A percentile compares a stretch with the other conserved stretches of the same genome.
Evolutionary conservation across 1,284 basidiomycete species (phyloP).

Genomic region (Schizophyllum commune): DNA sequence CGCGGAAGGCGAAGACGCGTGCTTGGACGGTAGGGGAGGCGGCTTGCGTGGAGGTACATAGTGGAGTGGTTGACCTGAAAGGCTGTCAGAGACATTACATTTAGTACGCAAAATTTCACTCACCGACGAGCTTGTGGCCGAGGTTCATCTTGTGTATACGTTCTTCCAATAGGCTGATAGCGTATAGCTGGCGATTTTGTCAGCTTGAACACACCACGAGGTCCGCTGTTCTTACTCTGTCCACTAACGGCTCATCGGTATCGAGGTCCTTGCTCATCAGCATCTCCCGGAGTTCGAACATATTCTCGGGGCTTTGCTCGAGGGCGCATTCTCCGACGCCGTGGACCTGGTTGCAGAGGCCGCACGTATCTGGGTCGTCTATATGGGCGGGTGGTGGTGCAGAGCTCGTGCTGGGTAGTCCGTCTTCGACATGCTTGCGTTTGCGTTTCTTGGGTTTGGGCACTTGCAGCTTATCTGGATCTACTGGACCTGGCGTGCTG

Average conservation of each 20-base stretch:
- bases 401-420: not conserved
- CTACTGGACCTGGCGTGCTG: not conserved
- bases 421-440: not conserved
- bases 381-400: conserved; percentile 6
- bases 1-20: too few relatives aligned
- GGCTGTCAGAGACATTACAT: too few relatives aligned
- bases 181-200: not conserved
- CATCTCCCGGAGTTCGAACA: conserved; percentile 61
- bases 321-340: conserved; percentile 47
- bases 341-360: conserved; percentile 56
- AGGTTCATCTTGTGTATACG: not conserved
- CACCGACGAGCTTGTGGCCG: not conserved
- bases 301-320: conserved; percentile 54
- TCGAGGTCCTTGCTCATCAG: conserved; percentile 37
- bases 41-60: not conserved
- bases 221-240: conserved; percentile 37
- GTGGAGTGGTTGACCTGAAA: not conserved
- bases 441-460: conserved; percentile 12
- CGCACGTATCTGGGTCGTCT: conserved; percentile 31
- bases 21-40: not conserved
- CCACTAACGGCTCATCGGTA: conserved; percentile 55
- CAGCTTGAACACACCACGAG: not conserved
- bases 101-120: not conserved
- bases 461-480: conserved; percentile 1
- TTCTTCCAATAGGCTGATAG: not conserved